Base-by-base conservation (phyloP, 2,329 filamentous ascomycete species). In the Beauveria asiatica region DNA sequence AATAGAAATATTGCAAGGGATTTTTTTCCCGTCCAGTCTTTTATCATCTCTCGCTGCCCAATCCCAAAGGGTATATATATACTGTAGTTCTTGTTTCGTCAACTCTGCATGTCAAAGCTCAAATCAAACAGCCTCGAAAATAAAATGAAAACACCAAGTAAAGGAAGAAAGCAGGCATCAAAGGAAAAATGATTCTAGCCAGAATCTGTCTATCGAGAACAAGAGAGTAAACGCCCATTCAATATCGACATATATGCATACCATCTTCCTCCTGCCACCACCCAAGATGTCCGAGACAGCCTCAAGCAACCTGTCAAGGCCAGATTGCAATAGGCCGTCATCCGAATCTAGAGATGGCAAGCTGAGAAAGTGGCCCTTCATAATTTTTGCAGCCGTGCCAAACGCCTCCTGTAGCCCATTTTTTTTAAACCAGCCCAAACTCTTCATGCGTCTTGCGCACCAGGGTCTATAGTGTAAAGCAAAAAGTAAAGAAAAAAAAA, bases 161-260 rank as follows among this genome's bases (percentile, higher is more conserved):
- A 49, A 55, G 41, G n/a, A 25, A 37, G 27, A 37, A 39, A 58
- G 39, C 23, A 51, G 23, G 19, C 45, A 41, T 21, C 54, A 49
- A 48, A 48, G 39, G 16, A 57, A 48, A 49, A 3, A 23, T 48
- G 57, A 59, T 59, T 53, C 57, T 53, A 54, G 49, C 57, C 57
- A 59, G 57, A 59, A 48, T 59, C 57, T 59, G 49, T 59, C 57
- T 53, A 59, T 53, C 55, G 19, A 39, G 21, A 8, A 53, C 7
- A 19, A 41, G 27, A 37, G 21, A 44, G 39, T 17, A 52, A 52
- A 59, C 45, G 33, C 25, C 41, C 21, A 30, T 19, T 17, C 41
- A 10, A 27, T 33, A 41, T n/a, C 39, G 17, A 39, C 5, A 46
- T 46, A 39, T 39, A 41, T 39, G 19, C 52, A 41, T 27, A 27